phyloP scores from a whole-genome alignment of 495 filamentous ascomycete genomes.

The Articulospora tetracladia region DNA sequence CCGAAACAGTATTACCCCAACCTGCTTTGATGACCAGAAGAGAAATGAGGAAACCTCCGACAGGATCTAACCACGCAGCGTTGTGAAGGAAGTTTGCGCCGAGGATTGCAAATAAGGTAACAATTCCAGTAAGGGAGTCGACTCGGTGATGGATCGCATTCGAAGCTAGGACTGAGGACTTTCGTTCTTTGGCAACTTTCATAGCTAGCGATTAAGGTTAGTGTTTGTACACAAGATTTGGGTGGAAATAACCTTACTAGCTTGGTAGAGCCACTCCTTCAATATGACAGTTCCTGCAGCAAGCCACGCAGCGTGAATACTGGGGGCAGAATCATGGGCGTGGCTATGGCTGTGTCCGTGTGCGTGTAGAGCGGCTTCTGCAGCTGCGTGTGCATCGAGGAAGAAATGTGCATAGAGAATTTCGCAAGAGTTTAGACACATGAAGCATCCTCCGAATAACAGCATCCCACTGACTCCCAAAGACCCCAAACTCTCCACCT shows the following conservation, averaged over 20 bases:
- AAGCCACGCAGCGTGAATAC: slow-evolving; percentile 90
- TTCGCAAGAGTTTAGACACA: slow-evolving; percentile 76
- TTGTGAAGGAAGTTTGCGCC: slow-evolving; percentile 83
- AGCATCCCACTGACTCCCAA: slow-evolving; percentile 89
- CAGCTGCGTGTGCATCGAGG: slow-evolving; percentile 56
- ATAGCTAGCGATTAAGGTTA: slow-evolving; percentile 58
- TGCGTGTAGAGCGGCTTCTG: slow-evolving; percentile 54
- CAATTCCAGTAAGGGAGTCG: slow-evolving; percentile 90
- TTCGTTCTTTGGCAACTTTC: slow-evolving; percentile 92
- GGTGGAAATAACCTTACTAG: slow-evolving; percentile 59
- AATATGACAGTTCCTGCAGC: slow-evolving; percentile 86
- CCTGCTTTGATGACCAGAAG: slow-evolving; percentile 90
- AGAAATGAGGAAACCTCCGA: slow-evolving; percentile 87
- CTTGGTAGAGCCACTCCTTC: slow-evolving; percentile 96
- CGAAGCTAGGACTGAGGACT: slow-evolving; percentile 93
- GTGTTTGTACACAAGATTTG: background rate
- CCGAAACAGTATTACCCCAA: slow-evolving; percentile 75
- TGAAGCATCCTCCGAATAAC: slow-evolving; percentile 81
- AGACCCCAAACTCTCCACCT: slow-evolving; percentile 93
- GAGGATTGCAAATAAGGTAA: slow-evolving; percentile 81
- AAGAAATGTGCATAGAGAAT: slow-evolving; percentile 78
- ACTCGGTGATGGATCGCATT: slow-evolving; percentile 96
- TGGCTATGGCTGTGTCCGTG: slow-evolving; percentile 58
- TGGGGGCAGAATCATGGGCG: slow-evolving; percentile 66
- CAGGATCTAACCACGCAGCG: slow-evolving; percentile 90